Base-by-base conservation (phyloP, 1,284 basidiomycete genomes). In the Pholiota adiposa region DNA sequence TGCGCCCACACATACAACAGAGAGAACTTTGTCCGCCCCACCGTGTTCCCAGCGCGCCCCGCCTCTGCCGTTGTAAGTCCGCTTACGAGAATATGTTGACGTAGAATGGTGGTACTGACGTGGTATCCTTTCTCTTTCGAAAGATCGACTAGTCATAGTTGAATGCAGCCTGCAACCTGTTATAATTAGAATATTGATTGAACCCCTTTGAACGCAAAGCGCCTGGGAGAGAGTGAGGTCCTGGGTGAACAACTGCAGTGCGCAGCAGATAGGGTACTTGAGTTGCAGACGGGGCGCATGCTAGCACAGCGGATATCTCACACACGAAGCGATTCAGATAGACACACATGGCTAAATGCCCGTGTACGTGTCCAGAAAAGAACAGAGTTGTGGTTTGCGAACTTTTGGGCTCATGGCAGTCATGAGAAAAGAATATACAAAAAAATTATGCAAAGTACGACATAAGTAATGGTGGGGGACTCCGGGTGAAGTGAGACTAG, bases 1-100 rank as follows among this genome's bases (percentile, higher is more conserved):
- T 23, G 14, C 36, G 53, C 44, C 59, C 21, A 64, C 51, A 54
- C 62, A 25, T 11, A 46, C n/a, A 59, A 27, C 65, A 85, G 85
- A 52, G 83, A 82, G 64, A 84, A 86, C 69, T 83, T 79, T 67
- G 76, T 80, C 19, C 79, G 84, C 25, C 82, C 84, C 27, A 75
- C 79, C 16, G 79, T 82, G 55, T 79, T 86, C 66, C 83, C 84
- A 63, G 67, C 73, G 59, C 74, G 79, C 52, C 75, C 78, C 34
- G 62, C n/a, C n/a, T 67, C 65, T 46, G 63, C 69, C 60, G 70
- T 70, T 62, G 71, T 72, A 66, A 68, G 72, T 69, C 55, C 54
- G 51, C 56, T 63, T 65, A 54, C 54, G 54, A 61, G 44, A 56
- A 46, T 53, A 43, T 41, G 11, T 54, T 60, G 58, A 60, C 50